Percentiles rank a stretch among this genome's conserved stretches.
These are phyloP conservation scores for Fusarium vanettenii DNA, from an alignment of 2,329 filamentous ascomycete species.

Conservation along the genomic window DNA sequence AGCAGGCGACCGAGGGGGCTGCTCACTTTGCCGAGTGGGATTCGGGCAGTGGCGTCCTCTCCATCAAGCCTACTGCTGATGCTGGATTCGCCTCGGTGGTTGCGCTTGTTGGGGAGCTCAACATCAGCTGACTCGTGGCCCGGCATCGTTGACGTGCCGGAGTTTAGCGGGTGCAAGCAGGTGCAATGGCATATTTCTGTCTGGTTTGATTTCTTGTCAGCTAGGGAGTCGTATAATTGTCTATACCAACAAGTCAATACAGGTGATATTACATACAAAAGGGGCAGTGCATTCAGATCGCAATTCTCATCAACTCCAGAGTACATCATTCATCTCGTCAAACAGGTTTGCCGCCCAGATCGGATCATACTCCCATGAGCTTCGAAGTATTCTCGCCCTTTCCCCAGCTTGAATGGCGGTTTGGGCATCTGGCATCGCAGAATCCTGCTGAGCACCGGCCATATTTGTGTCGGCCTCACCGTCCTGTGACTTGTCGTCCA, in stretches of 20 bases:
- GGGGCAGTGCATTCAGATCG: background rate
- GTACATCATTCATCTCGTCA: slow-evolving; percentile 14
- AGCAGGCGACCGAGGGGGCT: slow-evolving; percentile 28
- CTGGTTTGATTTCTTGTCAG: background rate
- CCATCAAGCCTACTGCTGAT: slow-evolving; percentile 19
- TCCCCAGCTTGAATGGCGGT: background rate
- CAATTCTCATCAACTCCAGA: background rate
- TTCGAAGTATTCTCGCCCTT: background rate
- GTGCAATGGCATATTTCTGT: background rate
- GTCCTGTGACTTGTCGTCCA: background rate
- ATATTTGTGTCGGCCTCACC: background rate
- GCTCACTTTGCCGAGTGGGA: slow-evolving; percentile 35
- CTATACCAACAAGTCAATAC: background rate
- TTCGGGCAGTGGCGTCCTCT: slow-evolving; percentile 3
- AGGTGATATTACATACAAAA: background rate
- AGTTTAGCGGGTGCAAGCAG: background rate
- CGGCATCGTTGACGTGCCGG: background rate
- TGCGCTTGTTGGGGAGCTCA: slow-evolving; percentile 31
- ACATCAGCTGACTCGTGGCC: background rate
- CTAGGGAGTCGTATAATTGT: background rate
- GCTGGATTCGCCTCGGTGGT: slow-evolving; percentile 34
- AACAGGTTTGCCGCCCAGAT: slow-evolving; percentile 7
- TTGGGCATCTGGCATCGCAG: background rate
- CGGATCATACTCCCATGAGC: slow-evolving; percentile 3
- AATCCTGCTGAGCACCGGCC: background rate